Conservation (phyloP, 257 asterid species). For the Coffea eugenioides region DNA sequence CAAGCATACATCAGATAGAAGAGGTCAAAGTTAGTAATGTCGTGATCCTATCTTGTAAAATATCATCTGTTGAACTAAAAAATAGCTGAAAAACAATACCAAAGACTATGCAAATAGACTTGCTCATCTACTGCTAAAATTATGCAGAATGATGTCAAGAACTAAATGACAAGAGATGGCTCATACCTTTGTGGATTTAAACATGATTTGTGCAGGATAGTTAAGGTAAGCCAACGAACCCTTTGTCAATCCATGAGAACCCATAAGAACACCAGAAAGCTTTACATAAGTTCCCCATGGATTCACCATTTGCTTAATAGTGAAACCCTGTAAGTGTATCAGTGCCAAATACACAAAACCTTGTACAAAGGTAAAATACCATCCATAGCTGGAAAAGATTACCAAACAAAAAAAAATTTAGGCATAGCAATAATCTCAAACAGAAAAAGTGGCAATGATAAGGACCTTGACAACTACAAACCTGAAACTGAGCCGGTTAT, state of each 20-base stretch:
- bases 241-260: constrained; percentile 92
- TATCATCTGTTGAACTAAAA: background rate
- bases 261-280: constrained; percentile 93
- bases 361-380: constrained; percentile 94
- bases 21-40: background rate
- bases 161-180: background rate
- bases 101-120: background rate
- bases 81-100: no score
- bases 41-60: no score
- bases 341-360: constrained; percentile 84
- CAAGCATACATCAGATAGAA: constrained; percentile 11
- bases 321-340: constrained; percentile 76
- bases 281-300: constrained; percentile 87
- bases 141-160: background rate
- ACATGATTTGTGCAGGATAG: constrained; percentile 97
- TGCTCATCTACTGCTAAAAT: background rate
- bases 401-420: background rate
- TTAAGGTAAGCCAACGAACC: constrained; percentile 92
- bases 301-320: constrained; percentile 92
- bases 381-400: constrained; percentile 69
- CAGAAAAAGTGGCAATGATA: background rate
- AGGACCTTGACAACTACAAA: constrained; percentile 8
- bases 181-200: constrained; percentile 88
- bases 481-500: constrained; percentile 86
- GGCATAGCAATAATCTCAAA: background rate